A percentile compares a stretch with the other conserved stretches of the same genome.
These are phyloP conservation scores for Capillidium rhysosporum DNA, from an alignment of 371 early-diverging fungal genomes.

Conservation along the genomic window DNA sequence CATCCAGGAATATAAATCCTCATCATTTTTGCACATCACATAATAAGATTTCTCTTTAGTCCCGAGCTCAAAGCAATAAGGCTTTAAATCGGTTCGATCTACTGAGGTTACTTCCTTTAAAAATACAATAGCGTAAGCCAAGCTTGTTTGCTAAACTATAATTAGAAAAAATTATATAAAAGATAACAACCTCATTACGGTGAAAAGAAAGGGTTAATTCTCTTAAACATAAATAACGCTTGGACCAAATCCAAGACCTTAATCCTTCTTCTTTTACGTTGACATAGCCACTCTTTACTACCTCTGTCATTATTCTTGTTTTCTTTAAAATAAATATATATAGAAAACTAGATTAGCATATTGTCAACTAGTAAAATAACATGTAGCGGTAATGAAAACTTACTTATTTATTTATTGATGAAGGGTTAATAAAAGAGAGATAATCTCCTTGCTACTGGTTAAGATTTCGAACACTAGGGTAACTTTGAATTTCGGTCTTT, in stretches of 20 bases:
- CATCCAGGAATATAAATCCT: slow-evolving; percentile 91
- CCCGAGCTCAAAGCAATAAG: slow-evolving; percentile 75
- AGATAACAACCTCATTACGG: slow-evolving; percentile 57
- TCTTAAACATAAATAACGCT: slow-evolving; percentile 77
- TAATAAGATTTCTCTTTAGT: slow-evolving; percentile 72
- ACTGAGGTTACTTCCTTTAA: slow-evolving; percentile 72
- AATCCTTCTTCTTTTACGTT: slow-evolving; percentile 79
- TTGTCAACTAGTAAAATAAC: too few species aligned
- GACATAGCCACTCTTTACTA: slow-evolving; percentile 65
- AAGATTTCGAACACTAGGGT: too few species aligned
- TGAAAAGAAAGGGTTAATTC: slow-evolving; percentile 86
- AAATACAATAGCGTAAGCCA: slow-evolving; percentile 38
- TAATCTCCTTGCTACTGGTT: too few species aligned
- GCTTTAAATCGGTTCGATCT: slow-evolving; percentile 64
- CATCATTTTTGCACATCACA: slow-evolving; percentile 76
- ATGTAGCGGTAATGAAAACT: too few species aligned
- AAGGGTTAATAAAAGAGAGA: too few species aligned
- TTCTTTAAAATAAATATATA: too few species aligned
- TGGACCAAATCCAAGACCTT: slow-evolving; percentile 83
- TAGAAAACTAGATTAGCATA: too few species aligned
- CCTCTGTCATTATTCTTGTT: slow-evolving; percentile 9
- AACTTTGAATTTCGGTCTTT: too few species aligned
- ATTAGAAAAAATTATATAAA: background rate
- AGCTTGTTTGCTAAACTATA: background rate
- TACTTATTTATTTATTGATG: too few species aligned